phyloP scores from a whole-genome alignment of 495 filamentous ascomycete genomes.

The Annulohypoxylon maeteangense region DNA sequence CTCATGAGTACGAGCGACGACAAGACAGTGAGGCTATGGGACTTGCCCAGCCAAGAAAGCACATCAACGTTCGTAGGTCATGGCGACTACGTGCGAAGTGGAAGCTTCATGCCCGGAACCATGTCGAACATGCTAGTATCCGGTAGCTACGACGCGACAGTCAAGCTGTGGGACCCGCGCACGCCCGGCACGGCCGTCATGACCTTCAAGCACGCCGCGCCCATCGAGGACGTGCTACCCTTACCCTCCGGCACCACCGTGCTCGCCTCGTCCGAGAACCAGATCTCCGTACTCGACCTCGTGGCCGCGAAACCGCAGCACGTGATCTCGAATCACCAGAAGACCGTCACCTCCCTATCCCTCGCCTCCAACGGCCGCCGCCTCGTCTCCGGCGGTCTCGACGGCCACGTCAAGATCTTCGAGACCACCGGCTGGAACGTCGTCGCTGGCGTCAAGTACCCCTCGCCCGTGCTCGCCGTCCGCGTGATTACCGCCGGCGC shows the following conservation, averaged over 20 bases:
- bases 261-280: conserved; percentile 83
- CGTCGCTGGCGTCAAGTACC: conserved; percentile 90
- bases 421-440: conserved; percentile 93
- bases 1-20: conserved; percentile 90
- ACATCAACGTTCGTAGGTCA: conserved; percentile 86
- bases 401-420: conserved; percentile 96
- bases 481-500: conserved; percentile 71
- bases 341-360: conserved; percentile 88
- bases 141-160: conserved; percentile 93
- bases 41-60: conserved; percentile 81
- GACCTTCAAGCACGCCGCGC: conserved; percentile 90
- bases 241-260: conserved; percentile 87
- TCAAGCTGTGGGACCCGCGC: conserved; percentile 92
- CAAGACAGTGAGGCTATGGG: conserved; percentile 91
- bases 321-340: conserved; percentile 92
- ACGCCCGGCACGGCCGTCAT: conserved; percentile 74
- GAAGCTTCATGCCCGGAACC: conserved; percentile 84
- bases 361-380: conserved; percentile 80
- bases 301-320: conserved; percentile 88
- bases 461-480: conserved; percentile 86
- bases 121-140: conserved; percentile 80
- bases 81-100: conserved; percentile 88
- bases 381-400: conserved; percentile 85
- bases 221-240: conserved; percentile 86
- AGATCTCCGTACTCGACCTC: conserved; percentile 93